Base-by-base conservation (phyloP, 305 asterid genomes). In the Fraxinus baroniana region DNA sequence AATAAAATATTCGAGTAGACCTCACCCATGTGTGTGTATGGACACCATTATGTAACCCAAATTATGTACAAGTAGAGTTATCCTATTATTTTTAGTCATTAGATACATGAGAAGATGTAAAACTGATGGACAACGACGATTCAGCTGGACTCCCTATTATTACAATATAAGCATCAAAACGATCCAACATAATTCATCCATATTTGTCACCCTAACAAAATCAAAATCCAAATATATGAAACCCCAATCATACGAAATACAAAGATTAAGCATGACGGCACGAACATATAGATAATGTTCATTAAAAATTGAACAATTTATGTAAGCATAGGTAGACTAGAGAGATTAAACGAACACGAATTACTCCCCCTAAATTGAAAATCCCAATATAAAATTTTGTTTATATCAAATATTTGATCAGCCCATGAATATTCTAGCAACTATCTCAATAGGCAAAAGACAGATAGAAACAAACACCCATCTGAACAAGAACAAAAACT, bases 121-220 rank as follows among this genome's bases (percentile, higher is more conserved):
- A 87, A 68, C 93, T 93, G 64, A 90, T 82, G 83, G 93, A 91
- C 52, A 93, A 90, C 71, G 91, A 37, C 44, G 44, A 93, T 79
- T 91, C 95, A 60, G 86, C 82, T 22, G 89, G 87, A 83, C 86
- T 89, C 76, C 76, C 91, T n/a, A 91, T 93, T n/a, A 80, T 81
- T 78, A 80, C 77, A 76, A 78, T 39, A 76, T 22, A 82, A 55
- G 62, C 66, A 33, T 71, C 71, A 88, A 81, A 83, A 20, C 64
- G 26, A 37, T 17, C 72, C 36, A 35, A 49, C 4, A 74, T 79
- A 36, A 36, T 35, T 60, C 77, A 74, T 80, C 12, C 52, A 7
- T 76, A n/a, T 22, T 57, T 77, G 62, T 64, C 80, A 74, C 46
- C 55, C 73, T 32, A 78, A 81, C 52, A 60, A 78, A 68, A 55